These are phyloP conservation scores for Aspergillus carlsbadensis DNA, from an alignment of 495 filamentous ascomycete genomes.

Conservation along the genomic window DNA sequence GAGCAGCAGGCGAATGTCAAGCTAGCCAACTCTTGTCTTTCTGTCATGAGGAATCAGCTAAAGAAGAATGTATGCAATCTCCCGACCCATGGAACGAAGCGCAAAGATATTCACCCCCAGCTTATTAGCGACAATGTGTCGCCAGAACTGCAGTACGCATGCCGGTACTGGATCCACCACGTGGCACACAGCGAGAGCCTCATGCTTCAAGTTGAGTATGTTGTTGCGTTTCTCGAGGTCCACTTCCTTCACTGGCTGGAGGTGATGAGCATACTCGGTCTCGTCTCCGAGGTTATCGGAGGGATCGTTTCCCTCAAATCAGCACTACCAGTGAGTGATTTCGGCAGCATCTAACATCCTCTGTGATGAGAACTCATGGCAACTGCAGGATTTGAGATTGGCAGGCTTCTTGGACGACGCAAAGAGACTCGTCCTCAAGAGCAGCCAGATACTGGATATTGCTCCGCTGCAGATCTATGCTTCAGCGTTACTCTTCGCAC, in stretches of 20 bases:
- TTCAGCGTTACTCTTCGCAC: constrained; percentile 33
- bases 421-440: constrained; percentile 32
- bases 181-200: constrained; percentile 27
- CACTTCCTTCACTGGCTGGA: constrained; percentile 52
- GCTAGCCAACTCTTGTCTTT: constrained; percentile 22
- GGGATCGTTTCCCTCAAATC: not conserved
- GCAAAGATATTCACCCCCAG: constrained; percentile 18
- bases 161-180: constrained; percentile 47
- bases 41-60: constrained; percentile 25
- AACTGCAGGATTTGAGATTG: no score
- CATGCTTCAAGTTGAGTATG: constrained; percentile 13
- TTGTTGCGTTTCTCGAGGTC: constrained; percentile 37
- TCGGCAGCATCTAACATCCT: no score
- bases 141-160: constrained; percentile 39
- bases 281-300: constrained; percentile 23
- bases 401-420: constrained; percentile 27
- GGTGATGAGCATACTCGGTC: constrained; percentile 38
- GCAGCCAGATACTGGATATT: constrained; percentile 30
- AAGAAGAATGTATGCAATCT: constrained; percentile 42
- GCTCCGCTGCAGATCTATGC: constrained; percentile 15
- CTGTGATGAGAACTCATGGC: no score
- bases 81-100: constrained; percentile 18
- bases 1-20: constrained; percentile 8
- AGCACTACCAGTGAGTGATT: no score
- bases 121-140: constrained; percentile 24